Base-by-base conservation (phyloP, 2,329 filamentous ascomycete species). In the Sarocladiaceae sp. region DNA sequence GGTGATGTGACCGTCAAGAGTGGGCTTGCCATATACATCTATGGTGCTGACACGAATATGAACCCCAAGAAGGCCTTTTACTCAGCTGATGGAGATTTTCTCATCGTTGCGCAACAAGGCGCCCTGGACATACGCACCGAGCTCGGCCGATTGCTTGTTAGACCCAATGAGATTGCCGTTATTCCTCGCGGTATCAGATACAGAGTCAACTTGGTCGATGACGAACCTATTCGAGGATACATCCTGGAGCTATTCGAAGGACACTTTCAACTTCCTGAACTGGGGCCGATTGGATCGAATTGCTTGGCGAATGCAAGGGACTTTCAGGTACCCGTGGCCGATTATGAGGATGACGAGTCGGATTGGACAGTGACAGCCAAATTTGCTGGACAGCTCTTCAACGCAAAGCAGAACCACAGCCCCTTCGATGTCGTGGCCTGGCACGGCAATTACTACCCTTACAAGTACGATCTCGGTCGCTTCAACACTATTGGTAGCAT, bases 401-500 rank as follows among this genome's bases (percentile, higher is more conserved):
- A 71, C 6, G 77, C 79, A 12, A 74, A 67, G 29, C 83, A 86
- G 62, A 66, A 73, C 8, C 83, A 86, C 60, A 81, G 77, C 0
- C 83, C 83, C 0, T 87, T 85, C 59, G 83, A 87, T 58, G 75
- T 86, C 2, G 82, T 87, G 13, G 82, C 80, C 17, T 86, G 83
- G 82, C 82, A 86, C 58, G 83, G 83, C n/a, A 80, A 78, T 54
- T 86, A 86, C 64, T 80, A 81, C 52, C 83, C 83, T 0, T 86
- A 81, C 72, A 87, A 86, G 63, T 87, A 87, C 64, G 83, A 86
- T 57, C 71, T 87, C 0, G 81, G 79, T 35, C 78, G 80, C 26
- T 86, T 86, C 44, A 87, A 84, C 65, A 82, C 82, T 40, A 84
- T 92, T 29, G 88, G 87, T 31, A 83, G 77, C 55, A 82, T 88